Evolutionary conservation across 2,329 filamentous ascomycete species (phyloP), one percentile per base, ranked within the genome.

Genomic region (Leptodontidium sp.): DNA sequence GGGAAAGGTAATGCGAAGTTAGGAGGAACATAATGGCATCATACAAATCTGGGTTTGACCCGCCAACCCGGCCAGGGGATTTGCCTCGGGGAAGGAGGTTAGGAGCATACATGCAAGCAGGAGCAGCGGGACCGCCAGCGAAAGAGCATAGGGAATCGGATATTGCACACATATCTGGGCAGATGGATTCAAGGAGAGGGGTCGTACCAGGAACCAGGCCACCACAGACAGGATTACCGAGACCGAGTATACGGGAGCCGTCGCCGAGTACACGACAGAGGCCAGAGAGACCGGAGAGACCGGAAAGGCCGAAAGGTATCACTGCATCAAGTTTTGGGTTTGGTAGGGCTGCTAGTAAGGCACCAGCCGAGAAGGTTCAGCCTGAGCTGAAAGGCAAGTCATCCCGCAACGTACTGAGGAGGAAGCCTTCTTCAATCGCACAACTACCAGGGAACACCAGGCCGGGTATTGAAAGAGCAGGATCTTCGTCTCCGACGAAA

Each of bases 401-500:
- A n/a, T 76, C 77, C 32, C 82, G 82, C 50, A 84, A 83, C 73
- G 80, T 83, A 9, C 76, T 87, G 59, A 80, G 84, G 72, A 82
- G 83, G 72, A 88, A 87, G 75, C 82, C 83, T 66, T 84, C 85
- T 15, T 82, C 81, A 12, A 76, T 84, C 49, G 78, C 83, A 1
- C 80, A 81, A 66, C 80, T 84, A 26, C 70, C 77, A 6, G 67
- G 52, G 47, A 53, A 49, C 45, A 45, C 65, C n/a, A 59, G 64
- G 40, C 67, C 72, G 47, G 52, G 67, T 76, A 75, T 66, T 77
- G 70, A 75, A 26, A 69, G 70, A 59, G 61, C 68, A 49, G 70
- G 45, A 8, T 73, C 73, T 61, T 65, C 72, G 38, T 70, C 73
- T 5, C 73, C 73, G 7, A 63, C 69, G 21, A 73, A 72, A 58